These are phyloP conservation scores for Acmispon strigosus DNA, from an alignment of 306 rosid genomes.

Conservation along the genomic window DNA sequence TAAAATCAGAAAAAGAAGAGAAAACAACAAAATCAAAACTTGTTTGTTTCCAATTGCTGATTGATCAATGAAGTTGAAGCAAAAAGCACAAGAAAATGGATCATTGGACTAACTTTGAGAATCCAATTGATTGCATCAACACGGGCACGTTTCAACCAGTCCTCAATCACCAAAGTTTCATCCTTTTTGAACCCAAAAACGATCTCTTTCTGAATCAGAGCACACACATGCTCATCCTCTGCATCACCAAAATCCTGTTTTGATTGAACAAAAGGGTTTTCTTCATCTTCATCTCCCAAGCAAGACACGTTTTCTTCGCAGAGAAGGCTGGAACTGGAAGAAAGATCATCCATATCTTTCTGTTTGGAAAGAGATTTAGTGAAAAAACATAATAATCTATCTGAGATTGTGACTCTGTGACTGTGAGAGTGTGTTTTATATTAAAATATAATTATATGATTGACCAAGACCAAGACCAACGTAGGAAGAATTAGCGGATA, in stretches of 20 bases:
- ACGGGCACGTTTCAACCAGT: slow-evolving; percentile 46
- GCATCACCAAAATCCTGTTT: slow-evolving; percentile 11
- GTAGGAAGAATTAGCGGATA: neutral
- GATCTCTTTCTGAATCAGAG: slow-evolving; percentile 50
- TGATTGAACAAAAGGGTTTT: slow-evolving; percentile 8
- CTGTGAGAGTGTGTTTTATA: neutral
- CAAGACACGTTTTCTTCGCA: slow-evolving; percentile 39
- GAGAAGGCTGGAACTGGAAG: slow-evolving; percentile 32
- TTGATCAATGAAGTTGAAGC: slow-evolving; percentile 17
- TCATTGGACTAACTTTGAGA: slow-evolving; percentile 51
- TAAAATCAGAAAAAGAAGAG: slow-evolving; percentile 7
- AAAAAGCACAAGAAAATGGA: slow-evolving; percentile 5
- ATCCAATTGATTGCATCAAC: slow-evolving; percentile 65
- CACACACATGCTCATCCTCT: slow-evolving; percentile 39
- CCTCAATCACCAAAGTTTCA: slow-evolving; percentile 27
- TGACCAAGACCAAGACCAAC: slow-evolving; percentile 9
- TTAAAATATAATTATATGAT: neutral
- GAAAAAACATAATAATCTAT: neutral
- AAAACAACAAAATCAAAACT: neutral
- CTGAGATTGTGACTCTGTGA: too few species aligned
- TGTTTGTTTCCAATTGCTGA: neutral
- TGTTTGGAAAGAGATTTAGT: slow-evolving; percentile 2
- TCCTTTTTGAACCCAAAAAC: slow-evolving; percentile 35
- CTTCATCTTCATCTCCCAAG: slow-evolving; percentile 34
- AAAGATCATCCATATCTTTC: slow-evolving; percentile 35